Evolutionary conservation across 352 stramenopile genomes (phyloP).

Genomic region (Blastocystis sp.): DNA sequence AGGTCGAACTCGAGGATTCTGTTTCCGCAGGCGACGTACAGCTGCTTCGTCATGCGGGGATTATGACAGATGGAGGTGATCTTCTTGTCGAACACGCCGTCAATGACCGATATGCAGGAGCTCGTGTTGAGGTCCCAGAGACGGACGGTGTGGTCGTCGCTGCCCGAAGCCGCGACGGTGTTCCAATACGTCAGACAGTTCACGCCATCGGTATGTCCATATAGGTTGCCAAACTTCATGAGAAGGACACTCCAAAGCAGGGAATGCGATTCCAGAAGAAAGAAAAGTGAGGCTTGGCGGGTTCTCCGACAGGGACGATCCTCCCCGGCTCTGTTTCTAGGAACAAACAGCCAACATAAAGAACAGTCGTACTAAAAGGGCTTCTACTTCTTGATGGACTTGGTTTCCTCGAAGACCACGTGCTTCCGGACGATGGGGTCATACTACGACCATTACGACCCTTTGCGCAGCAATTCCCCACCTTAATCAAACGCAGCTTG

Average conservation of each 20-base stretch:
- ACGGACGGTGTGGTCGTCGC: slow-evolving; percentile 45
- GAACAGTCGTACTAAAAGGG: background rate
- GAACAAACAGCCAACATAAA: background rate
- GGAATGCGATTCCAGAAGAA: too few relatives aligned
- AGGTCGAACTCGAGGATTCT: slow-evolving; percentile 31
- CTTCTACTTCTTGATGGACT: slow-evolving; percentile 66
- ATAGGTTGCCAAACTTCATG: slow-evolving; percentile 47
- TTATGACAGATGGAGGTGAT: slow-evolving; percentile 34
- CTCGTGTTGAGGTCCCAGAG: slow-evolving; percentile 18
- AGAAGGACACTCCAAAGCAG: too few relatives aligned
- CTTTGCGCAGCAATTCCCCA: background rate
- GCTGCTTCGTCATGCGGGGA: slow-evolving; percentile 17
- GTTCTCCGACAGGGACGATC: too few relatives aligned
- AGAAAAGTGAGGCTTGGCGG: too few relatives aligned
- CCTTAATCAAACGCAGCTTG: slow-evolving; percentile 68
- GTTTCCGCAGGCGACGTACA: slow-evolving; percentile 37
- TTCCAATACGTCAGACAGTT: slow-evolving; percentile 63
- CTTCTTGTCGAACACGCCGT: slow-evolving; percentile 25
- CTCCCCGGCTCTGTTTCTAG: too few relatives aligned
- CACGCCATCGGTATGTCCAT: slow-evolving; percentile 25
- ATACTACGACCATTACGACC: slow-evolving; percentile 47
- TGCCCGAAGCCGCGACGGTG: slow-evolving; percentile 34
- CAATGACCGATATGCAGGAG: background rate
- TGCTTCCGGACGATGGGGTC: slow-evolving; percentile 68
- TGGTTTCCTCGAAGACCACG: slow-evolving; percentile 70